These are phyloP conservation scores for Colletotrichum magnum DNA, from an alignment of 2,329 filamentous ascomycete species.

Conservation along the genomic window DNA sequence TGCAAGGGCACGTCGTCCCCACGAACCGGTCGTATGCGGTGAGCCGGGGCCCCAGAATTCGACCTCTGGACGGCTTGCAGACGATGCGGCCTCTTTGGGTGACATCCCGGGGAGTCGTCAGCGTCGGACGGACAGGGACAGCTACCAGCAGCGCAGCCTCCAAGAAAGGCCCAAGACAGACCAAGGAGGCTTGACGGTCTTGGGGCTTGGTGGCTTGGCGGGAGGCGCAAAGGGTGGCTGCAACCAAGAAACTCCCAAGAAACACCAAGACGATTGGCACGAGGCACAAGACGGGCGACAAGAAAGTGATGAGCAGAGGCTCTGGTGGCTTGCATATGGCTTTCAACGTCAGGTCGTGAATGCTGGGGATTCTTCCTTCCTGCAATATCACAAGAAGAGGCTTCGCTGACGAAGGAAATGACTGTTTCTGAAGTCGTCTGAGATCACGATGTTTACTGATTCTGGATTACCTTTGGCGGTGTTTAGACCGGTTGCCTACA, in stretches of 20 bases:
- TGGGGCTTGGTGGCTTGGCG: conserved; percentile 12
- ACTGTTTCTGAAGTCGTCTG: too few species aligned
- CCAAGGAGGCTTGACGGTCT: conserved; percentile 6
- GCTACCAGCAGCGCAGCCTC: not conserved
- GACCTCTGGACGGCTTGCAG: conserved; percentile 8
- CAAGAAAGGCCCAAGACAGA: not conserved
- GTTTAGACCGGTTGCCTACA: not conserved
- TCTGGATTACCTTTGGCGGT: too few species aligned
- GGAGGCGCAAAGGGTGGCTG: not conserved
- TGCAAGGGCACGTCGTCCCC: not conserved
- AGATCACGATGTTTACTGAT: not conserved
- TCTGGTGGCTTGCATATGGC: conserved; percentile 6
- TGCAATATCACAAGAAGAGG: not conserved
- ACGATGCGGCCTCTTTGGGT: conserved; percentile 23
- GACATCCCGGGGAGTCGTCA: conserved; percentile 19
- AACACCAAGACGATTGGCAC: not conserved
- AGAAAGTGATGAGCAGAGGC: conserved; percentile 7
- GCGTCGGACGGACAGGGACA: not conserved
- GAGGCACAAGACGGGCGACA: conserved; percentile 1
- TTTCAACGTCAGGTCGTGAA: conserved; percentile 25
- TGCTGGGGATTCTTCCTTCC: conserved; percentile 17
- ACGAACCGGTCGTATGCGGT: not conserved
- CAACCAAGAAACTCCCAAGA: not conserved
- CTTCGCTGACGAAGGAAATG: not conserved
- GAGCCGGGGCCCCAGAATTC: not conserved